Conservation (phyloP, 352 stramenopile species). For the Stephanocyclus meneghinianus region DNA sequence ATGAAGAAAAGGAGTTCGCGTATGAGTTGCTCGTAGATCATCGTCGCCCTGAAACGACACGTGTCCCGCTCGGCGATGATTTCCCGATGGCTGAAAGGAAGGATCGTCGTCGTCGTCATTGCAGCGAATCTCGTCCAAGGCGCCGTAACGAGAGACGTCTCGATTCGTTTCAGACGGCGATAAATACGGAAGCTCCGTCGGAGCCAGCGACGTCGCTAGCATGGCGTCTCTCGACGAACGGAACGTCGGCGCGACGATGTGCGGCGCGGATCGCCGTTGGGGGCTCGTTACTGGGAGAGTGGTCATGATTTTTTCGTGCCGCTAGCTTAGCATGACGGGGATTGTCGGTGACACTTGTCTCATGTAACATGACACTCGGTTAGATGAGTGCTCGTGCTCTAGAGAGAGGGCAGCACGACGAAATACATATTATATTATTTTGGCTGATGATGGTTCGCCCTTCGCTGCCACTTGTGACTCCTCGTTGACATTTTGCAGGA, state of each 20-base stretch:
- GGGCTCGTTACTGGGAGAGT: background rate
- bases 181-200: background rate
- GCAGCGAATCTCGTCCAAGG: background rate
- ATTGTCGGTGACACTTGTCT: too few relatives aligned
- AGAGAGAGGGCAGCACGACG: too few relatives aligned
- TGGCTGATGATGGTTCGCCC: too few relatives aligned
- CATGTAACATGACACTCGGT: too few relatives aligned
- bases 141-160: background rate
- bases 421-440: too few relatives aligned
- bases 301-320: background rate
- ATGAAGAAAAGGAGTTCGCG: background rate
- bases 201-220: background rate
- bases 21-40: background rate
- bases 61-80: background rate
- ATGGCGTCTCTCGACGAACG: background rate
- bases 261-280: background rate
- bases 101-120: background rate
- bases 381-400: too few relatives aligned
- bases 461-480: too few relatives aligned
- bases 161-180: background rate
- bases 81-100: background rate
- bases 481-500: too few relatives aligned
- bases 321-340: too few relatives aligned
- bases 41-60: background rate
- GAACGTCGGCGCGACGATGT: slow-evolving; percentile 4